Evolutionary conservation across 1,284 basidiomycete genomes (phyloP).

Genomic region (Cryptococcus hybrid): DNA sequence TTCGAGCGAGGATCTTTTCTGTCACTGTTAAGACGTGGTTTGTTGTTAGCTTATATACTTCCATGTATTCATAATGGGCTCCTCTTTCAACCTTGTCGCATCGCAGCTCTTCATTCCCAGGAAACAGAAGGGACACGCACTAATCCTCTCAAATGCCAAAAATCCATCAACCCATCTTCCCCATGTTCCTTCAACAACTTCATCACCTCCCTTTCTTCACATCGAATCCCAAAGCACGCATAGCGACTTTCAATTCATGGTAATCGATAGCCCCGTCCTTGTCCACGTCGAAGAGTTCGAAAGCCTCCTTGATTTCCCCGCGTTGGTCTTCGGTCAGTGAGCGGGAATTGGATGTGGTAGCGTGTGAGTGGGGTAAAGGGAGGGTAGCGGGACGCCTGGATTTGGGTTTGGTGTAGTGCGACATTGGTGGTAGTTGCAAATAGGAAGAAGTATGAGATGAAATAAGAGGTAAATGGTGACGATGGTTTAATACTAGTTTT

Average conservation of each 20-base stretch:
- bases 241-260: conserved; percentile 98
- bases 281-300: conserved; percentile 98
- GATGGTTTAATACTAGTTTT: not conserved
- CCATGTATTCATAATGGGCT: no score
- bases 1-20: conserved; percentile 85
- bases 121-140: conserved; percentile 58
- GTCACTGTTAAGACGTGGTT: conserved; percentile 65
- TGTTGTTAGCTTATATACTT: not conserved
- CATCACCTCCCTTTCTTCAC: conserved; percentile 96
- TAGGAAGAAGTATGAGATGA: not conserved
- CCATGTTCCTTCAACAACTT: conserved; percentile 93
- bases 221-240: conserved; percentile 97
- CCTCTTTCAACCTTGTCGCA: no score
- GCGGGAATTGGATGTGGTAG: not conserved
- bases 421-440: conserved; percentile 4
- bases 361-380: not conserved
- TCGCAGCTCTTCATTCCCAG: not conserved
- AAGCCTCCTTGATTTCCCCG: conserved; percentile 97
- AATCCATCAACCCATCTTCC: conserved; percentile 87
- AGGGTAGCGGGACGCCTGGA: conserved; percentile 5
- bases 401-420: conserved; percentile 16
- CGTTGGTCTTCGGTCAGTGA: conserved; percentile 89
- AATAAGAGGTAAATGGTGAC: not conserved
- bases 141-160: conserved; percentile 94
- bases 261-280: conserved; percentile 97